Base-by-base conservation (phyloP, 1,284 basidiomycete species). In the Polyporus tsugae region DNA sequence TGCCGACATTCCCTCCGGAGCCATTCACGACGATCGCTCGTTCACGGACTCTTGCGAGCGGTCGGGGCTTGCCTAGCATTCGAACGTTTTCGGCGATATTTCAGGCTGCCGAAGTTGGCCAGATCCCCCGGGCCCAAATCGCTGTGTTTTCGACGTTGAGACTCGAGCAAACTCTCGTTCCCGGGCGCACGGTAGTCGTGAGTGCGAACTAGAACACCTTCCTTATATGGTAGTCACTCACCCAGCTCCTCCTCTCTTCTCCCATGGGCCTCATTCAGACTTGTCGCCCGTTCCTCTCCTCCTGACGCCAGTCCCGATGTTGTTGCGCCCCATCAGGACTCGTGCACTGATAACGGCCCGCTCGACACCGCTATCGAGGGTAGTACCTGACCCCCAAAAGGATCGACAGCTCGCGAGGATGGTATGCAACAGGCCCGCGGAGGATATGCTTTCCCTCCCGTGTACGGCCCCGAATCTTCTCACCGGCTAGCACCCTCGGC, bases 301-400 rank as follows among this genome's bases (percentile, higher is more conserved):
- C 42, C 57, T 22, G 49, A 53, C n/a, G 53, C 52, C 58, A 49
- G 55, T 49, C 38, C 25, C 25, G 17, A 17, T 55, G 61, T 60
- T 60, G 13, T n/a, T 59, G 62, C 62, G 61, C 62, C 63, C 67
- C 60, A 65, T 67, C 67, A 58, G 62, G 36, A 42, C n/a, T n/a
- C n/a, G n/a, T 52, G 15, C 29, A 60, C 35, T 53, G 69, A 72
- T 72, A 72, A 72, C 69, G 71, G 69, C 46, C 71, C 71, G 68
- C 46, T n/a, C 57, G 22, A 62, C 38, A 15, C 66, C 68, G 65
- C 41, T 60, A 59, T 66, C 55, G 60, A 55, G 52, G 29, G 52
- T 53, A 58, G 52, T 15, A 55, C 17, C 19, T 25, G 10, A 5
- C 25, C 46, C 46, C 22, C 46, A 52, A 52, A 52, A 25, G 46